A percentile compares a stretch with the other conserved stretches of the same genome.
Evolutionary conservation across 208 protist genomes (phyloP).

Genomic region (Tetramitus jugosus): DNA sequence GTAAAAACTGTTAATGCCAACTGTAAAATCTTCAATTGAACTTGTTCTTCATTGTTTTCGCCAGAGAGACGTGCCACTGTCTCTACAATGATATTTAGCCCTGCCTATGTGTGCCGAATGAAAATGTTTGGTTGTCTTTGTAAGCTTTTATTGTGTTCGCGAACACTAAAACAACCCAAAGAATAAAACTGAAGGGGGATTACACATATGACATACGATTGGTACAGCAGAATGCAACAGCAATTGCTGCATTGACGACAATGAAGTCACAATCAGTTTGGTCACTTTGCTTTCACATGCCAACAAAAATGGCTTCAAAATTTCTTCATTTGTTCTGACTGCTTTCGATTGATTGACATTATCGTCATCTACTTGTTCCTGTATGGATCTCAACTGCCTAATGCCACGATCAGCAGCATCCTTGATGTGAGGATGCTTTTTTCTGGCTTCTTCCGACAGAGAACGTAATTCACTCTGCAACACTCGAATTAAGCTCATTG

Average conservation of each 20-base stretch:
- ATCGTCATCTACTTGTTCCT: not conserved
- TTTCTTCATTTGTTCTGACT: not conserved
- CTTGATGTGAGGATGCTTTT: not conserved
- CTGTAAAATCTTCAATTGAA: not conserved
- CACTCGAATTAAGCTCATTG: not conserved
- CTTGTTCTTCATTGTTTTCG: not conserved
- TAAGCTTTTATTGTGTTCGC: too few relatives aligned
- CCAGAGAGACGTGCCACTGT: not conserved
- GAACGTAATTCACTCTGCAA: conserved; percentile 17
- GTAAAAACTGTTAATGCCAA: conserved; percentile 2
- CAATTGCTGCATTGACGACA: not conserved
- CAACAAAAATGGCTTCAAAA: conserved; percentile 14
- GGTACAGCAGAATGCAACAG: not conserved
- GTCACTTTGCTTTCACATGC: conserved; percentile 15
- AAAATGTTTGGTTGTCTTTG: too few relatives aligned
- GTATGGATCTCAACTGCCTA: not conserved
- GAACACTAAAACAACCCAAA: too few relatives aligned
- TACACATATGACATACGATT: not conserved
- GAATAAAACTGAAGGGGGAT: not conserved
- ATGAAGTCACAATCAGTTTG: not conserved
- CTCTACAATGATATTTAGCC: conserved; percentile 1
- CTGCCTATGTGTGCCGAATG: conserved; percentile 10
- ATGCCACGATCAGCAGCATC: conserved; percentile 15
- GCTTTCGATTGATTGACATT: not conserved
- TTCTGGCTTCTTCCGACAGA: not conserved